A percentile compares a stretch with the other conserved stretches of the same genome.
Conservation (phyloP, 805 yeast genomes). For the Teunomyces aglyptinius region DNA sequence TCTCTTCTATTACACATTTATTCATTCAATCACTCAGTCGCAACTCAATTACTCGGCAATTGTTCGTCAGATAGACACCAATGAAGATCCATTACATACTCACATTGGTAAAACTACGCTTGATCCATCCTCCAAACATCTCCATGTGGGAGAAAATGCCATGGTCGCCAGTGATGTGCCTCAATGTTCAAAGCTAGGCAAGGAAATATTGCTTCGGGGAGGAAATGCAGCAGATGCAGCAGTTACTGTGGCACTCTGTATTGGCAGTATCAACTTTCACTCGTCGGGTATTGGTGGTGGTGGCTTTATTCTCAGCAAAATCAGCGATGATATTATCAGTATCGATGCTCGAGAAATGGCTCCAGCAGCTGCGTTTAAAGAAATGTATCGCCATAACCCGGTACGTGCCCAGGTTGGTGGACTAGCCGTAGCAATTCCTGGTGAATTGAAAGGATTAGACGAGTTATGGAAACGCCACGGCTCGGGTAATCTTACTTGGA, state of each 20-base stretch:
- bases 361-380: constrained; percentile 57
- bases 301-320: constrained; percentile 54
- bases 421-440: constrained; percentile 85
- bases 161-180: constrained; percentile 71
- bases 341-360: constrained; percentile 92
- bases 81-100: constrained; percentile 2
- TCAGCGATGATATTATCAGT: constrained; percentile 45
- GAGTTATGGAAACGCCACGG: constrained; percentile 60
- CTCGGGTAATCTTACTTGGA: constrained; percentile 71
- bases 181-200: constrained; percentile 62
- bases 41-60: background rate
- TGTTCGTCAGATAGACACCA: background rate
- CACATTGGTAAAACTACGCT: constrained; percentile 38
- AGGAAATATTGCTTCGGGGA: constrained; percentile 47
- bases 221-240: constrained; percentile 96
- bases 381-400: constrained; percentile 60
- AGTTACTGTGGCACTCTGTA: constrained; percentile 81
- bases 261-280: constrained; percentile 80
- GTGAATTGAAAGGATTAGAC: constrained; percentile 84
- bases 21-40: background rate
- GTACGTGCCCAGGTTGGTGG: constrained; percentile 71
- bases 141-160: constrained; percentile 45
- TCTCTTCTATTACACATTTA: background rate
- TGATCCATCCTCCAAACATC: constrained; percentile 37
- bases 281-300: constrained; percentile 96